These are phyloP conservation scores for Hypoxylon crocopeplum DNA, from an alignment of 495 filamentous ascomycete species.

Conservation along the genomic window DNA sequence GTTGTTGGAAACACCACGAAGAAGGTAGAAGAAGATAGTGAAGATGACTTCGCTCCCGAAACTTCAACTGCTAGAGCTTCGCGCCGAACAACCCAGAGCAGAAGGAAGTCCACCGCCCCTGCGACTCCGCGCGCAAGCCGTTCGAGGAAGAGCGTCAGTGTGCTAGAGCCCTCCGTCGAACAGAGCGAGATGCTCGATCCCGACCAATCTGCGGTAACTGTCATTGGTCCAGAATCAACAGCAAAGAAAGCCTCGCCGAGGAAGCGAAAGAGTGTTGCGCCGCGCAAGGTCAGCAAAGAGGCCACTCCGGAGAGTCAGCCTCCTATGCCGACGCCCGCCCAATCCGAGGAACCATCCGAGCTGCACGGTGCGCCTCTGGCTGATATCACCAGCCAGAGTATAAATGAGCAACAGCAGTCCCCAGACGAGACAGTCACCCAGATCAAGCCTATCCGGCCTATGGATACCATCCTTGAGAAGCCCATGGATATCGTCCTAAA, in stretches of 20 bases:
- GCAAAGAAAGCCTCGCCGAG: slow-evolving; percentile 66
- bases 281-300: slow-evolving; percentile 51
- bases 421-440: slow-evolving; percentile 51
- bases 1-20: slow-evolving; percentile 63
- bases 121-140: slow-evolving; percentile 48
- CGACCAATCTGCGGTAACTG: slow-evolving; percentile 55
- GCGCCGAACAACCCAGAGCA: slow-evolving; percentile 50
- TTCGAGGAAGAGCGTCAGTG: slow-evolving; percentile 45
- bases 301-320: slow-evolving; percentile 60
- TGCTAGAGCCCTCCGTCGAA: slow-evolving; percentile 53
- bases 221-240: slow-evolving; percentile 66
- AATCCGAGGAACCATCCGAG: slow-evolving; percentile 51
- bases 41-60: slow-evolving; percentile 81
- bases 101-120: slow-evolving; percentile 62
- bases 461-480: slow-evolving; percentile 78
- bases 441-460: slow-evolving; percentile 71
- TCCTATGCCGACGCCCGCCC: slow-evolving; percentile 53
- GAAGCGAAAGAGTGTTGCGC: slow-evolving; percentile 74
- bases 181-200: slow-evolving; percentile 66
- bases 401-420: slow-evolving; percentile 57
- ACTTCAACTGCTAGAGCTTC: slow-evolving; percentile 52
- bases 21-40: slow-evolving; percentile 67
- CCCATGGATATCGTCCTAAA: slow-evolving; percentile 96
- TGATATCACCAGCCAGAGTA: slow-evolving; percentile 76
- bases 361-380: slow-evolving; percentile 69